Conservation (phyloP, 2,329 filamentous ascomycete species). For the Aotearoamyces nothofagi region DNA sequence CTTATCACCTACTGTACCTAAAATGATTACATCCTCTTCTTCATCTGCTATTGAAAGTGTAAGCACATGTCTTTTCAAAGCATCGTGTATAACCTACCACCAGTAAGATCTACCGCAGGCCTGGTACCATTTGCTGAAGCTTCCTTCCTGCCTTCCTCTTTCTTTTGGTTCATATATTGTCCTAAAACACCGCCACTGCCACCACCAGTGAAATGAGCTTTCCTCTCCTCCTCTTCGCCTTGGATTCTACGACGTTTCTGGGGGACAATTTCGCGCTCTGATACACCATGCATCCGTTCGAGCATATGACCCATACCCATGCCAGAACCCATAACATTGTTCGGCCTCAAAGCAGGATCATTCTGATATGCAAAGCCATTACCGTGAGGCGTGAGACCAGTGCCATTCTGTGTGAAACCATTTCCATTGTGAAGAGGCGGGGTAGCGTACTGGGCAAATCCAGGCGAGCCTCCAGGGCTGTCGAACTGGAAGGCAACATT, state of each 20-base stretch:
- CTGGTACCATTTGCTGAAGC: conserved; percentile 14
- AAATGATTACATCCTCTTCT: conserved; percentile 42
- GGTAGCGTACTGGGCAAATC: conserved; percentile 4
- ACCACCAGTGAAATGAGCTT: conserved; percentile 26
- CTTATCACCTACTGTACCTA: conserved; percentile 45
- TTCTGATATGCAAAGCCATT: conserved; percentile 12
- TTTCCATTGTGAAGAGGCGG: conserved; percentile 1
- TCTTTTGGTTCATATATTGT: conserved; percentile 48
- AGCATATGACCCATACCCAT: conserved; percentile 46
- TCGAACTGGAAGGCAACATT: conserved; percentile 17
- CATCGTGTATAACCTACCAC: conserved; percentile 4
- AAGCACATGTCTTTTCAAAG: background rate
- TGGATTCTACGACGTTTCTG: conserved; percentile 50
- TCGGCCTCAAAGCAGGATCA: conserved; percentile 6
- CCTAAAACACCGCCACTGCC: conserved; percentile 45
- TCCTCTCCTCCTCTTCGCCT: conserved; percentile 24
- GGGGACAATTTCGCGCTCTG: conserved; percentile 46
- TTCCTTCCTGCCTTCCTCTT: conserved; percentile 26
- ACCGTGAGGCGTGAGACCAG: conserved; percentile 5
- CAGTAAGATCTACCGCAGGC: conserved; percentile 27
- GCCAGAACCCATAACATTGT: conserved; percentile 3
- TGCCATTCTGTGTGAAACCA: conserved; percentile 3
- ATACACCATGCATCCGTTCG: conserved; percentile 61
- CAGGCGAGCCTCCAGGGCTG: conserved; percentile 10
- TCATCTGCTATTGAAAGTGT: conserved; percentile 19